Base-by-base conservation (phyloP, 2,329 filamentous ascomycete genomes). In the Cladosporium phlei region DNA sequence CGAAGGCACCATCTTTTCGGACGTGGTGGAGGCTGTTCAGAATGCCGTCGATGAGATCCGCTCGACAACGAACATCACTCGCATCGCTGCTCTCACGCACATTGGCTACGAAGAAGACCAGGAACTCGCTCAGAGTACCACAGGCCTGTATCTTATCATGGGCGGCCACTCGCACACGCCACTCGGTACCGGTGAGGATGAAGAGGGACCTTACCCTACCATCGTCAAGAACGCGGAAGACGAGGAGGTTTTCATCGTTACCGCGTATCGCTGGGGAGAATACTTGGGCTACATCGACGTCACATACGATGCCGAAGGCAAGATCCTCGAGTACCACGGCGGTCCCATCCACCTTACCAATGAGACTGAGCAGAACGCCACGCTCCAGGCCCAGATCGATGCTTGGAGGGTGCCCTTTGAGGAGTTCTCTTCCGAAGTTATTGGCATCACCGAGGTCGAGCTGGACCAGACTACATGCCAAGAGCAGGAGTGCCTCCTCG, bases 221-320 rank as follows among this genome's bases (percentile, higher is more conserved):
- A 78, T 85, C 40, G 73, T 74, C 43, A 65, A 75, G 21, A 82
- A 85, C 60, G 63, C 71, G 51, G 75, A 79, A 39, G 80, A 79
- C 34, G 77, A 84, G 25, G 82, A 85, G 56, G 81, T 85, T 39
- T 85, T 84, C 58, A 74, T 84, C 56, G 81, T 85, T 14, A 83
- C 80, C 6, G 77, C 80, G 2, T 85, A 80, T 59, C 75, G 80
- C 52, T 85, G 82, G 82, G 81, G 81, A 42, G 79, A 84, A 65
- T 84, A 84, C 47, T 64, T 85, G 2, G 82, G 81, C 48, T 81
- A 81, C 61, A 85, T 85, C 53, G 80, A 83, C 52, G 73, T 85
- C 6, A 79, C 77, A 1, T 85, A 82, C 56, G 79, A 82, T 55
- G 53, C 68, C 3, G 66, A 76, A 2, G 82, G 82, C 60, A 79